A percentile compares a stretch with the other conserved stretches of the same genome.
These are phyloP conservation scores for Pinus tabuliformis DNA, from an alignment of 75 land plant genomes.

Conservation along the genomic window DNA sequence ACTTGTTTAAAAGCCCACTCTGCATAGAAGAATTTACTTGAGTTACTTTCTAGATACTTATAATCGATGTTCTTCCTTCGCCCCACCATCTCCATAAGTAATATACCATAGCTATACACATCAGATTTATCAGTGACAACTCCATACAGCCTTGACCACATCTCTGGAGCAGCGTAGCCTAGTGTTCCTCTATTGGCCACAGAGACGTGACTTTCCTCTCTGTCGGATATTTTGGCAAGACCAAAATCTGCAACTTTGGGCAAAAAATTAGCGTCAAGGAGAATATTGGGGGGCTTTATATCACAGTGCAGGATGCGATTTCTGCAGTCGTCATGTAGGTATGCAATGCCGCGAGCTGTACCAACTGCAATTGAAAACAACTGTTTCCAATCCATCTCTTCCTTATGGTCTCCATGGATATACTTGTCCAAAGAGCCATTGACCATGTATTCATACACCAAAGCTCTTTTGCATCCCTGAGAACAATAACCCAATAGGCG, in stretches of 20 bases:
- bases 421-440: constrained; percentile 9
- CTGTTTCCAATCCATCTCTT: not conserved
- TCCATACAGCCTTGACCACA: too few species aligned
- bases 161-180: too few species aligned
- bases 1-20: too few species aligned
- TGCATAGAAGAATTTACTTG: too few species aligned
- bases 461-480: not conserved
- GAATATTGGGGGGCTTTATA: constrained; percentile 18
- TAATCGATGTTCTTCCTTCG: too few species aligned
- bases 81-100: too few species aligned
- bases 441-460: constrained; percentile 27
- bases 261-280: constrained; percentile 25
- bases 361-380: constrained; percentile 5
- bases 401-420: not conserved
- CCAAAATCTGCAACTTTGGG: constrained; percentile 34
- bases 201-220: too few species aligned
- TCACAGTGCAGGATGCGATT: constrained; percentile 1
- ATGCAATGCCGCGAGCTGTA: not conserved
- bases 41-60: too few species aligned
- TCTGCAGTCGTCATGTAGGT: constrained; percentile 6
- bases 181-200: too few species aligned
- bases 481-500: constrained; percentile 33
- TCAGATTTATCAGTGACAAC: too few species aligned
- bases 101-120: too few species aligned
- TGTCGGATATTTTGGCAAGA: too few species aligned